Base-by-base conservation (phyloP, 306 rosid species). In the Echinosophora koreensis region DNA sequence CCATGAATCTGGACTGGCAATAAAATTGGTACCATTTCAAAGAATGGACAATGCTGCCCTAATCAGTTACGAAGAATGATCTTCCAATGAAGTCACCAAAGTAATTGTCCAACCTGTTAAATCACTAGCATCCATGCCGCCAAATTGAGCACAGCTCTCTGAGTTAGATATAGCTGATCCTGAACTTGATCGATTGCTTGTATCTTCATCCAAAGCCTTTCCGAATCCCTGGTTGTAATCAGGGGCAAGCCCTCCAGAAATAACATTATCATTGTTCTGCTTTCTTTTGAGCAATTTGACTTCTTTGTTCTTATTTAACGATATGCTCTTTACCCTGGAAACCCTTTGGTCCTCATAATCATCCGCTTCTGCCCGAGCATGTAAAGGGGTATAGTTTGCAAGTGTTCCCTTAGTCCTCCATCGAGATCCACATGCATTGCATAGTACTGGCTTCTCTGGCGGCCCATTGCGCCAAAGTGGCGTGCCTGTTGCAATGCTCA, bases 351-450 rank as follows among this genome's bases (percentile, higher is more conserved):
- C 94, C 69, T 88, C 99, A 73, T 68, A 85, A 81, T 88, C 97
- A 77, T 91, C 97, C 67, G 92, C 83, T 84, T 90, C 98, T 16
- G 94, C 81, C 64, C 99, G 92, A 75, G 98, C 96, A 79, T 96
- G 99, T 80, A 96, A 86, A 81, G 99, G 99, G 57, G 99, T 96
- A 70, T 96, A 96, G 83, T 96, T 92, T 73, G 89, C 91, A 34
- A 96, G 99, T 14, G 99, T 91, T 85, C 99, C 99, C 87, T 96
- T 96, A 9, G 99, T 96, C 88, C 99, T 96, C 99, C 99, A 96
- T 57, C 99, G 97, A 74, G 99, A 96, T 12, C 99, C 99, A 62
- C 99, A 96, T 15, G 99, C 99, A 87, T 96, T 96, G 92, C 99
- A 96, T 78, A 96, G 86, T 47, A 96, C 92, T 62, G 98, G 98